Conservation (phyloP, 2,329 filamentous ascomycete genomes). For the Phaeosphaeriaceae sp. region DNA sequence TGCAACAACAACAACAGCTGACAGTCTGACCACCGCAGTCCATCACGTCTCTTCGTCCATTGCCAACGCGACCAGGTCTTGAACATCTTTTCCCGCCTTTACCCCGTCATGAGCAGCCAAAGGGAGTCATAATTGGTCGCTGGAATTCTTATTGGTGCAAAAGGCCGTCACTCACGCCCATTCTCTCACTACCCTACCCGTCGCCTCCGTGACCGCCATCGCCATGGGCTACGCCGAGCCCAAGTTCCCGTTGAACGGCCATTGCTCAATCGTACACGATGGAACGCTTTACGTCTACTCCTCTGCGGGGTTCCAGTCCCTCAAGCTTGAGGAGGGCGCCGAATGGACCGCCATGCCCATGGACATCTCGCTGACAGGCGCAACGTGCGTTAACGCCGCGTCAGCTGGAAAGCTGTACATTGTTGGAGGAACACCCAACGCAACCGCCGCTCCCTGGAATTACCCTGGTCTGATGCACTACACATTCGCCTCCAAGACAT, state of each 20-base stretch:
- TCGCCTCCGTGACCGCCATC: slow-evolving; percentile 15
- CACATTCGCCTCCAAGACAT: slow-evolving; percentile 63
- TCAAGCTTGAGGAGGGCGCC: slow-evolving; percentile 73
- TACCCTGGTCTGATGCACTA: slow-evolving; percentile 81
- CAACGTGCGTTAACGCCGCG: slow-evolving; percentile 76
- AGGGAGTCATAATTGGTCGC: slow-evolving; percentile 28
- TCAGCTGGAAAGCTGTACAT: slow-evolving; percentile 76
- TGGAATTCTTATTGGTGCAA: slow-evolving; percentile 26
- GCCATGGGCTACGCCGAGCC: slow-evolving; percentile 78
- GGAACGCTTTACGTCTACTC: slow-evolving; percentile 88
- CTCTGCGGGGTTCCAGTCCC: slow-evolving; percentile 74
- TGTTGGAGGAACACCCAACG: slow-evolving; percentile 71
- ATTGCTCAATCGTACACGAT: slow-evolving; percentile 82
- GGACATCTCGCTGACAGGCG: slow-evolving; percentile 76
- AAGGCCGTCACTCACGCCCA: slow-evolving; percentile 24
- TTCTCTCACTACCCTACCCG: slow-evolving; percentile 24
- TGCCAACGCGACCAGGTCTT: neutral
- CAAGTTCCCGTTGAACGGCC: slow-evolving; percentile 72
- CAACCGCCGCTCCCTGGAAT: slow-evolving; percentile 48
- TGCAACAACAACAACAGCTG: slow-evolving; percentile 24
- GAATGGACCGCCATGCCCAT: slow-evolving; percentile 73
- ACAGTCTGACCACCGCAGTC: slow-evolving; percentile 22
- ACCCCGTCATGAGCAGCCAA: slow-evolving; percentile 41
- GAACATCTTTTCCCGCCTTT: neutral
- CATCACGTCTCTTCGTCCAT: slow-evolving; percentile 1